Base-by-base conservation (phyloP, 805 yeast species). In the Monosporozyma siamensis region DNA sequence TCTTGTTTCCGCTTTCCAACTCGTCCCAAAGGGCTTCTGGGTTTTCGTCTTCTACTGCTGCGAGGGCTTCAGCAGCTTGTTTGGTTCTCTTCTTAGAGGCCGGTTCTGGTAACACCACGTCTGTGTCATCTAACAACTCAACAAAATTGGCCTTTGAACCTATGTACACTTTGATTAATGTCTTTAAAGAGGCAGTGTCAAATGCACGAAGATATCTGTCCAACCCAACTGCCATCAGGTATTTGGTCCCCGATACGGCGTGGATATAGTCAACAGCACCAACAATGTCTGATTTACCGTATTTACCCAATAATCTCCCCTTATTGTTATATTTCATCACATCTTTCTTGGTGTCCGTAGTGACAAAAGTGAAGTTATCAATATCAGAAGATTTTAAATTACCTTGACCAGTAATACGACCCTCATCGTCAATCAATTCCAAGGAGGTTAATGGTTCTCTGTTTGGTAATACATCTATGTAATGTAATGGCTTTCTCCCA, bases 171-270 rank as follows among this genome's bases (percentile, higher is more conserved):
- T 87, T 87, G 6, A 78, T 87, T 11, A 64, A 40, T 39, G 77
- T 67, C 35, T 75, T 74, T 40, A 94, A 70, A 1, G 78, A 63
- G 2, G 64, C 65, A 4, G 78, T 57, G 46, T 87, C 82, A 61
- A 75, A 90, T 3, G 84, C 85, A 45, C 96, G 73, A 22, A 86
- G 69, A 54, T 87, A 90, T 54, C 95, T 72, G 56, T 92, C 98
- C 18, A 89, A 71, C 0, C 96, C 95, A 35, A 95, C 97, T 15
- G 85, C 70, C 2, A 79, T 78, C 6, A 89, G 54, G 23, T 81
- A 56, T 8, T 69, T 68, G 4, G 66, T 64, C 9, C 66, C 61
- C 1, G 54, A 54, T 4, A 40, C 25, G 8, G 56, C 42, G 26
- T 48, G 41, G 15, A 61, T 45, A 42, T 46, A 57, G 15, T 59